Evolutionary conservation across 176 grass and related monocot species (phyloP).

Genomic region (Lolium multiflorum): DNA sequence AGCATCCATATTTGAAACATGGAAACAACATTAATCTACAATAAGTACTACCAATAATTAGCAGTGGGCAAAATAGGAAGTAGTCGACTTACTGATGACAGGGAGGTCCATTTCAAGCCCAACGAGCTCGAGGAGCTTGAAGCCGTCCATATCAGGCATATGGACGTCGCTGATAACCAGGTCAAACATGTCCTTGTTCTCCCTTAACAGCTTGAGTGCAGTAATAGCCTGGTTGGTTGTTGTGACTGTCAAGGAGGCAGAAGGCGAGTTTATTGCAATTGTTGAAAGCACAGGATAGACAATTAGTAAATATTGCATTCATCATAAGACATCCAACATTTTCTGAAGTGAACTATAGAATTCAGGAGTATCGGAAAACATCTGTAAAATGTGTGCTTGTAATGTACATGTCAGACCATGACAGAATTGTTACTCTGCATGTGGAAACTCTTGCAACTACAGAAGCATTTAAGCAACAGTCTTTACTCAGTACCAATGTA

Average conservation of each 20-base stretch:
- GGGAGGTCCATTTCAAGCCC: constrained; percentile 96
- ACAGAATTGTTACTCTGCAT: no score
- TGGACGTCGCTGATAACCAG: constrained; percentile 89
- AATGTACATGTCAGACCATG: neutral
- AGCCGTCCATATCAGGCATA: constrained; percentile 88
- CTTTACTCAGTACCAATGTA: no score
- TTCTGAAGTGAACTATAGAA: constrained; percentile 21
- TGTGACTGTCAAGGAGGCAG: constrained; percentile 65
- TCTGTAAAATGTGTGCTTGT: neutral
- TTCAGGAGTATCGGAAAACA: neutral
- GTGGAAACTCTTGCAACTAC: no score
- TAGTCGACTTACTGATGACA: constrained; percentile 77
- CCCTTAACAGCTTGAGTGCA: constrained; percentile 72
- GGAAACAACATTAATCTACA: neutral
- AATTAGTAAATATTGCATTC: neutral
- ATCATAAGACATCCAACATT: neutral
- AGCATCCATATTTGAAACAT: constrained; percentile 24
- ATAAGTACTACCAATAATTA: neutral
- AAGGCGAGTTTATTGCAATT: neutral
- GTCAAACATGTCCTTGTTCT: constrained; percentile 88
- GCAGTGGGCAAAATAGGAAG: constrained; percentile 4
- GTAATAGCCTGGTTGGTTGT: constrained; percentile 64
- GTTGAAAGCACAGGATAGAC: neutral
- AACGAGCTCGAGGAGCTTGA: constrained; percentile 81
- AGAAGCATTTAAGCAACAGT: no score